Conservation (phyloP, 768 basidiomycete genomes). For the Hygrocybe coccinea region DNA sequence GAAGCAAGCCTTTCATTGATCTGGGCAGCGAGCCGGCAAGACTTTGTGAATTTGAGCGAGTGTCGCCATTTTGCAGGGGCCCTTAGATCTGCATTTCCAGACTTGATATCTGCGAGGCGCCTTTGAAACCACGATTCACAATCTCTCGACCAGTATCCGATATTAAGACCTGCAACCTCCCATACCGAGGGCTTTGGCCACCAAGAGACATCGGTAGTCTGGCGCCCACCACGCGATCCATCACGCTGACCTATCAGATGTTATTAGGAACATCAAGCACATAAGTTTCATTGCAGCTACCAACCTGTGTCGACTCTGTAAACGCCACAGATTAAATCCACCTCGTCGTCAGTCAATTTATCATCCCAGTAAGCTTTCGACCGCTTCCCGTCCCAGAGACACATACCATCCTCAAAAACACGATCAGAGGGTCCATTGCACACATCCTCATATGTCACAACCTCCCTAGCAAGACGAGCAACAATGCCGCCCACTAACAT, state of each 20-base stretch:
- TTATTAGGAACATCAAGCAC: slow-evolving; percentile 3
- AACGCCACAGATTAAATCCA: slow-evolving; percentile 20
- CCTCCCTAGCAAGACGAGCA: slow-evolving; percentile 17
- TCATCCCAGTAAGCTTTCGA: slow-evolving; percentile 18
- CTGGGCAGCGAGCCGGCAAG: not conserved
- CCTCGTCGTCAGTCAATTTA: slow-evolving; percentile 16
- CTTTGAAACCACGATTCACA: slow-evolving; percentile 20
- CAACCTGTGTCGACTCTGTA: slow-evolving; percentile 5
- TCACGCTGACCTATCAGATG: not conserved
- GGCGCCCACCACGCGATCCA: not conserved
- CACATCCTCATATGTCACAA: slow-evolving; percentile 9
- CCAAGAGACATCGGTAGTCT: slow-evolving; percentile 11
- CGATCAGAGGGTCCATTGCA: slow-evolving; percentile 16
- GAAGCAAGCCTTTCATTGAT: not conserved
- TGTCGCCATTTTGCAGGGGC: slow-evolving; percentile 2
- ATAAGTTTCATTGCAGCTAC: too few relatives aligned
- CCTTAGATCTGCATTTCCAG: slow-evolving; percentile 3
- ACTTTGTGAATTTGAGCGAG: not conserved
- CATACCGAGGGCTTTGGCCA: slow-evolving; percentile 16
- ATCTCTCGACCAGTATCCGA: slow-evolving; percentile 16
- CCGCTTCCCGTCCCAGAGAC: not conserved
- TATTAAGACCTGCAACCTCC: slow-evolving; percentile 7
- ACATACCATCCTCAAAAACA: slow-evolving; percentile 2
- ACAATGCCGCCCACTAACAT: slow-evolving; percentile 23
- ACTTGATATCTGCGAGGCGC: not conserved